Base-by-base conservation (phyloP, 2,329 filamentous ascomycete genomes). In the Furcasterigmium sp. region DNA sequence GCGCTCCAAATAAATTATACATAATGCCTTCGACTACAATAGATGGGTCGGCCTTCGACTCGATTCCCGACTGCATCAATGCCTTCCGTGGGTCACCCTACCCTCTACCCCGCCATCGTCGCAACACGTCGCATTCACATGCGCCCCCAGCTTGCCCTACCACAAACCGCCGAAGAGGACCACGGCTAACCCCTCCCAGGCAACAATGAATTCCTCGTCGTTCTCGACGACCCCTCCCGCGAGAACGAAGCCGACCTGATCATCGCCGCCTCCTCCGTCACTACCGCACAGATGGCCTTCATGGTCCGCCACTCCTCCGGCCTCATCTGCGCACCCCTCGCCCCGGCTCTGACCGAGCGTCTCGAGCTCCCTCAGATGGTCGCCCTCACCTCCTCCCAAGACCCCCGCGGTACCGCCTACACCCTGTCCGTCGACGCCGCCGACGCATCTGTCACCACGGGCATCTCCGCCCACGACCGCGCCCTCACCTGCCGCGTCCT, bases 231-330 rank as follows among this genome's bases (percentile, higher is more conserved):
- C 54, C 82, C 89, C 51, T 80, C 84, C 49, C 91, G 93, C 65
- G 93, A 98, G 67, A 98, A 98, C 65, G 93, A 98, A 76, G 93
- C 91, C 65, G 93, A 98, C 70, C 80, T 98, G 39, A 96, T 97
- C 66, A 94, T 97, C 60, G 88, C 93, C 53, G 91, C 90, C 49
- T 73, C 89, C 53, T 78, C 85, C 57, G 71, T 96, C 51, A 95
- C 91, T 8, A 76, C 90, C 19, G 78, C 87, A 52, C 91, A 97
- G 69, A 94, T 95, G 83, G 88, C 90, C 56, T 98, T 96, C 73
- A 84, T 98, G 78, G 80, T 98, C 64, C 88, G 90, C 57, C 82
- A 95, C 73, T 86, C 87, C 30, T 89, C 88, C 4, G 93, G 93
- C 60, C 82, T 91, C 59, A 84, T 98, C 69, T 97, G 93, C 80